phyloP scores from a whole-genome alignment of 2,329 filamentous ascomycete genomes.

The Ophiosphaerella herpotricha region DNA sequence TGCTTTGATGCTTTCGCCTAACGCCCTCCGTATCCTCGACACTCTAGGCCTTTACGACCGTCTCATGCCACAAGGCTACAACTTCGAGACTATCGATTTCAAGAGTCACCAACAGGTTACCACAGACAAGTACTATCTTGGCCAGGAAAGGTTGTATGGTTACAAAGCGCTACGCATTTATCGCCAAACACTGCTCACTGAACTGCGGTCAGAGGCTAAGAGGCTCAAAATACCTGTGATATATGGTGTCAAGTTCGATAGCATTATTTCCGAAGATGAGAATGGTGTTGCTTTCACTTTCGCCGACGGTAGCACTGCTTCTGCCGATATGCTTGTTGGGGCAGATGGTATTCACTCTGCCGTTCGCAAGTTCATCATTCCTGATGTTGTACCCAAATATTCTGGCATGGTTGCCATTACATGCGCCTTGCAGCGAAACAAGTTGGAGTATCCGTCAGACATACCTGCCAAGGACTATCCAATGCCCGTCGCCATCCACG shows the following conservation, averaged over 20 bases:
- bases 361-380: slow-evolving; percentile 57
- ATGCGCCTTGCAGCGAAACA: slow-evolving; percentile 29
- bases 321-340: slow-evolving; percentile 56
- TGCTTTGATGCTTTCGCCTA: slow-evolving; percentile 59
- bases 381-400: slow-evolving; percentile 56
- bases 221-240: slow-evolving; percentile 49
- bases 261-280: slow-evolving; percentile 39
- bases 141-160: slow-evolving; percentile 53
- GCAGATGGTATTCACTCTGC: slow-evolving; percentile 65
- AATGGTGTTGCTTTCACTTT: slow-evolving; percentile 54
- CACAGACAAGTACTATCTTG: slow-evolving; percentile 54
- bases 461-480: slow-evolving; percentile 10
- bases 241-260: slow-evolving; percentile 55
- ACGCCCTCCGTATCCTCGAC: slow-evolving; percentile 58
- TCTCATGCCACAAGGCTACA: slow-evolving; percentile 51
- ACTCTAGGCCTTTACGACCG: slow-evolving; percentile 54
- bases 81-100: slow-evolving; percentile 55
- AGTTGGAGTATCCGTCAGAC: slow-evolving; percentile 3
- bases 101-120: slow-evolving; percentile 45
- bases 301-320: slow-evolving; percentile 49
- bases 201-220: slow-evolving; percentile 49
- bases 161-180: slow-evolving; percentile 61
- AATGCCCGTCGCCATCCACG: slow-evolving; percentile 42
- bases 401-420: slow-evolving; percentile 53
- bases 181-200: slow-evolving; percentile 56